Evolutionary conservation across 192 early-diverging fungal genomes (phyloP), one percentile per base, ranked within the genome.

Genomic region (Coemansia sp.): DNA sequence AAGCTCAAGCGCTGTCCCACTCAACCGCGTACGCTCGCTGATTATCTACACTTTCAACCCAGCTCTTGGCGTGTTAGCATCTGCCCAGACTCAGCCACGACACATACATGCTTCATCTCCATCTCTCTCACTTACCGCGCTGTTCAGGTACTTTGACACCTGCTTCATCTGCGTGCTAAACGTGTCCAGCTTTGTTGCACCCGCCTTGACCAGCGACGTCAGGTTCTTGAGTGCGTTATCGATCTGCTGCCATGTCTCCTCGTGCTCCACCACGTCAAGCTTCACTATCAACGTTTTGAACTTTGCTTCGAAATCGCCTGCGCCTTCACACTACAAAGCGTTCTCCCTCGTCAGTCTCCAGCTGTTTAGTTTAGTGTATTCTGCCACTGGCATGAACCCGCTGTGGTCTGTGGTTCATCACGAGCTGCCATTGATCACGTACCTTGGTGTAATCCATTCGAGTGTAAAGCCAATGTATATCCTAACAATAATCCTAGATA

Each of bases 11-110:
- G 84, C 90, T n/a, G 90, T 79, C 37, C 86, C 85, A 14, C 89
- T 88, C 5, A 94, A 79, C 2, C 87, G 72, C n/a, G 90, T 90
- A 48, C 92, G 77, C 41, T 94, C 92, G 22, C 86, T 88, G 27
- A 76, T 38, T 28, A 91, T 64, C 92, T 93, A 81, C 64, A 54
- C 9, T 19, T 10, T 13, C 19, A 47, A 47, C 20, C 4, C 44
- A 45, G 4, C 10, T 22, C 3, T 47, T 23, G n/a, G n/a, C n/a
- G n/a, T n/a, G n/a, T n/a, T n/a, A n/a, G n/a, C n/a, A n/a, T n/a
- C n/a, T n/a, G n/a, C n/a, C n/a, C n/a, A n/a, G n/a, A n/a, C n/a
- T n/a, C n/a, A n/a, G n/a, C n/a, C n/a, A n/a, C n/a, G n/a, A n/a
- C n/a, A n/a, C n/a, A n/a, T n/a, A n/a, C n/a, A n/a, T n/a, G n/a